Base-by-base conservation (phyloP, 345 rosid species). In the Geranium brycei region DNA sequence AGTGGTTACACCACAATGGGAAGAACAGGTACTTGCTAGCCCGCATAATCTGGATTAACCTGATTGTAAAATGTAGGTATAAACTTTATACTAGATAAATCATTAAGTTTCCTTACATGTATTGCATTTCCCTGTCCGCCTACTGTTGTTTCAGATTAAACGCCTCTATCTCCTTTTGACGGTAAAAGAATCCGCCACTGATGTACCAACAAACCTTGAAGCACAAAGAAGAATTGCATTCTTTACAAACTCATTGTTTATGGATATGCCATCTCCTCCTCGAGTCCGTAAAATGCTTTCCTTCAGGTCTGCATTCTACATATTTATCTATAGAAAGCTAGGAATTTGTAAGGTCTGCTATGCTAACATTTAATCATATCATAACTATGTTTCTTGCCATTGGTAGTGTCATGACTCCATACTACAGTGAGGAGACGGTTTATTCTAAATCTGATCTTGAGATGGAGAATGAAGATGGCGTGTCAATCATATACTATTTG, bases 231-330 rank as follows among this genome's bases (percentile, higher is more conserved):
- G 99, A 73, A 87, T 92, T 69, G 69, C 99, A 59, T 92, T 92
- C 82, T 89, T 92, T 75, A 66, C 97, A 68, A 92, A 89, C 63
- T 92, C 99, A 23, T 75, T 92, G 73, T 92, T 92, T 71, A 92
- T 89, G 98, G 97, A 92, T 72, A 89, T 92, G 91, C 98, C 97
- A 3, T 91, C 86, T 63, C 83, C 98, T 77, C 95, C 98, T 66
- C 78, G 82, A 41, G 98, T 92, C 71, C 91, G 89, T 62, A 86
- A 85, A 72, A 92, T 89, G 97, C 88, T 92, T 68, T 92, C 97
- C 57, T 92, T 89, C 86, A 92, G 97, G 98, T 77, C 53, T 47
- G 53, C 53, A 5, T 5, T 38, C 11, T 38, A 38, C 3, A 5
- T 38, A 38, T 38, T 38, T 38, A 38, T 38, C 0, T 38, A 38